Percentiles rank a stretch among this genome's conserved stretches.
Evolutionary conservation across 129 eudicot species (phyloP).

Genomic region (Centaurea solstitialis): DNA sequence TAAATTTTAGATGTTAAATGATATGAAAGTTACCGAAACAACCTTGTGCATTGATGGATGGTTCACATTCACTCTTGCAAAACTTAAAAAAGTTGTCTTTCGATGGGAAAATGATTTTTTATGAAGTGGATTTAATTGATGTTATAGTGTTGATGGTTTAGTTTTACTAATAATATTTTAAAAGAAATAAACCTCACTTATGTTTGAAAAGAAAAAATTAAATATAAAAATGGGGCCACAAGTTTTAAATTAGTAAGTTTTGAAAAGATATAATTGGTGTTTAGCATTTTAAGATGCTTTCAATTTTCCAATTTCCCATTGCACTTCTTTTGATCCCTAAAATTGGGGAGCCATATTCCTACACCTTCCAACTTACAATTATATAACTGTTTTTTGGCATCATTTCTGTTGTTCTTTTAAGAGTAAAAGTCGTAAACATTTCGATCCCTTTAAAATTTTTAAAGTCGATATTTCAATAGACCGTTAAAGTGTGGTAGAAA

Average conservation of each 20-base stretch:
- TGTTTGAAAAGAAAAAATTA: background rate
- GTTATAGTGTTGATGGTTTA: background rate
- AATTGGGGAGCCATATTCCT: constrained; percentile 6
- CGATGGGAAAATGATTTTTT: background rate
- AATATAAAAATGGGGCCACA: background rate
- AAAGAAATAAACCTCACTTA: background rate
- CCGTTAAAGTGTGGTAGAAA: background rate
- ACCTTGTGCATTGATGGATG: background rate
- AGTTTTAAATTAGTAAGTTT: background rate
- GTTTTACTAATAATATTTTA: no score
- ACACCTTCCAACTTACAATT: background rate
- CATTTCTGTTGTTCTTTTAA: background rate
- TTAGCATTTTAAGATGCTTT: constrained; percentile 17
- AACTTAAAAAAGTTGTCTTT: background rate
- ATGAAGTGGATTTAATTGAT: background rate
- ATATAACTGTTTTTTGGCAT: background rate
- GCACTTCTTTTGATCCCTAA: constrained; percentile 34
- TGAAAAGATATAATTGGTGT: background rate
- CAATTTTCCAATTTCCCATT: background rate
- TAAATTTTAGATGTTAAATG: background rate
- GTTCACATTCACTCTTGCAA: no score
- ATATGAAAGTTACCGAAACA: no score
- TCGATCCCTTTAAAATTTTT: no score
- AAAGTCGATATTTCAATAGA: background rate
- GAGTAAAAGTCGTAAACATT: background rate